A percentile compares a stretch with the other conserved stretches of the same genome.
Conservation (phyloP, 2,329 filamentous ascomycete genomes). For the Alternaria infectoria region DNA sequence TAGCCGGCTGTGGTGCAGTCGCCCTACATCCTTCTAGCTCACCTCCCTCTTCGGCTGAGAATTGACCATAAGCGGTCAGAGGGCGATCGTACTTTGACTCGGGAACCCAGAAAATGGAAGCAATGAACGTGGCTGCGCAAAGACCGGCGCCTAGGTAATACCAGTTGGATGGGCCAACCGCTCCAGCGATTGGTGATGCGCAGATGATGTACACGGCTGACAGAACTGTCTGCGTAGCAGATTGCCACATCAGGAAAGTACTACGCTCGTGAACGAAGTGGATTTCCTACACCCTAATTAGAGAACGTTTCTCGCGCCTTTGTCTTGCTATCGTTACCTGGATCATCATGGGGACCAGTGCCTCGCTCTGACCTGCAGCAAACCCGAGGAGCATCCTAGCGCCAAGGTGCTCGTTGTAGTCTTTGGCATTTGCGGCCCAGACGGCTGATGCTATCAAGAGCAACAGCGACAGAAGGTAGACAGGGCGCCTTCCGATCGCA, state of each 20-base stretch:
- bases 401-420: conserved; percentile 44
- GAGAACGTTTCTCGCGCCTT: not conserved
- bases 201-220: conserved; percentile 49
- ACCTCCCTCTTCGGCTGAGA: not conserved
- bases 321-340: conserved; percentile 13
- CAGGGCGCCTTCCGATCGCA: conserved; percentile 28
- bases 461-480: conserved; percentile 23
- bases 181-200: conserved; percentile 52
- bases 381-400: conserved; percentile 50
- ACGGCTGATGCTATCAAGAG: conserved; percentile 15
- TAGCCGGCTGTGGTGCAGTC: not conserved
- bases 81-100: conserved; percentile 54
- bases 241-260: conserved; percentile 51
- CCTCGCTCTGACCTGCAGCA: conserved; percentile 53
- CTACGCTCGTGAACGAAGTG: conserved; percentile 56
- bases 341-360: conserved; percentile 52
- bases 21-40: not conserved
- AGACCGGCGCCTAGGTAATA: conserved; percentile 52
- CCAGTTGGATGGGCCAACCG: conserved; percentile 53
- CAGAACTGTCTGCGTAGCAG: conserved; percentile 50
- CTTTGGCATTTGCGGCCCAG: conserved; percentile 16
- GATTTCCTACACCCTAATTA: conserved; percentile 24
- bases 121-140: conserved; percentile 41
- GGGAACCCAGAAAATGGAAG: conserved; percentile 50
- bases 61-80: conserved; percentile 42